Evolutionary conservation across 495 filamentous ascomycete genomes (phyloP).

Genomic region (Daldinia bambusicola): DNA sequence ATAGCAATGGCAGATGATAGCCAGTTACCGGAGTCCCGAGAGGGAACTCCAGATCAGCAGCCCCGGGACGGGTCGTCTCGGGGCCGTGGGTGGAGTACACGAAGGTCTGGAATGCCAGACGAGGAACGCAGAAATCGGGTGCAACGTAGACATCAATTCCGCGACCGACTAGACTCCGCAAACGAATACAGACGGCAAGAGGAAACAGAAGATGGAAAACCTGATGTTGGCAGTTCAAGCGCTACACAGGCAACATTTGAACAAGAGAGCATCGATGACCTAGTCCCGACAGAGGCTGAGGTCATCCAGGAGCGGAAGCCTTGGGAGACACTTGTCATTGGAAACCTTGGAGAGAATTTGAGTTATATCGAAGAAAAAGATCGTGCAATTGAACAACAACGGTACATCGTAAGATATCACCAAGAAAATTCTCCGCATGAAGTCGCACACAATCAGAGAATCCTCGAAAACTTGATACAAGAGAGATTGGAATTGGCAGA

Average conservation of each 20-base stretch:
- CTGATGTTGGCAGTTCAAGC: not conserved
- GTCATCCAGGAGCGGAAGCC: conserved; percentile 32
- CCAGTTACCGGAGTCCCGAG: conserved; percentile 4
- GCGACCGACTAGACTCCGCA: conserved; percentile 1
- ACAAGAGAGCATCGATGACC: conserved; percentile 10
- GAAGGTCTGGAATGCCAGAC: conserved; percentile 43
- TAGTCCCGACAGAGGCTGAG: not conserved
- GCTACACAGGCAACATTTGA: not conserved
- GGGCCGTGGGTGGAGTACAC: conserved; percentile 7
- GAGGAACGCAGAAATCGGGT: conserved; percentile 37
- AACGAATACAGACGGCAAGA: not conserved
- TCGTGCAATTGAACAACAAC: conserved; percentile 51
- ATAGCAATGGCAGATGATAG: conserved; percentile 12
- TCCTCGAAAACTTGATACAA: conserved; percentile 47
- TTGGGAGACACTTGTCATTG: conserved; percentile 47
- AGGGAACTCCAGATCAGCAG: conserved; percentile 1
- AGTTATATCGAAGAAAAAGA: conserved; percentile 54
- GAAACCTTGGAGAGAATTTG: conserved; percentile 51
- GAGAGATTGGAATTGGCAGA: conserved; percentile 52
- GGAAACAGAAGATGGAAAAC: not conserved
- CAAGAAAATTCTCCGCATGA: conserved; percentile 44
- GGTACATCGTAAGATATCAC: conserved; percentile 48
- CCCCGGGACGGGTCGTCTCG: not conserved
- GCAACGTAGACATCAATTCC: conserved; percentile 34
- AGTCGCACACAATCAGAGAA: conserved; percentile 36